Evolutionary conservation across 2,329 filamentous ascomycete genomes (phyloP), one percentile per base, ranked within the genome.

Genomic region (Fusarium globosum): DNA sequence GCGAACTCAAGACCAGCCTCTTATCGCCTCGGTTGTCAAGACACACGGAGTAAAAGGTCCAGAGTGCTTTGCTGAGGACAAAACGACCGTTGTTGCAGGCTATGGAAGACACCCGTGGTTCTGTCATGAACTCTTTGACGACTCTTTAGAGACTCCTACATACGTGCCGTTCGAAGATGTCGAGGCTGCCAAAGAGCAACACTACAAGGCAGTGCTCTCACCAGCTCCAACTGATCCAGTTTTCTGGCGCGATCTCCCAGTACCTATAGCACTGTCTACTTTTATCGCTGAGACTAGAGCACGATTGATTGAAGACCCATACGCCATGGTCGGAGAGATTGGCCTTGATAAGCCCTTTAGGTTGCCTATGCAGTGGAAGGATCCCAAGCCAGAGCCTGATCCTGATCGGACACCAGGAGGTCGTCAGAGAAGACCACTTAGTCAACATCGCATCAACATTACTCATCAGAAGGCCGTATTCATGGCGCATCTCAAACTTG

Each of bases 291-390:
- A 90, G 70, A 92, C 89, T 0, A 86, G 86, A 16, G 71, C 71
- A 2, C 85, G 89, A 20, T 84, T 95, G 1, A 75, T 86, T 21
- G 82, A 83, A 12, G 86, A 91, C 60, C 91, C 90, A 3, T 78
- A 87, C 3, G 91, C 92, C 1, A 85, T 95, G 3, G 84, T 95
- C 2, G 93, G 93, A 8, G 93, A 95, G 80, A 88, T 95, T 23
- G 93, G 93, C 0, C 79, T 95, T 3, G 93, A 95, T 79, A 92
- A 91, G 72, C 86, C 88, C 4, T 95, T 94, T 75, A 88, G 92
- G 5, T 86, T 95, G 35, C 93, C 93, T 0, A 84, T 87, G 76
- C 83, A 86, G 11, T 90, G 87, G 88, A 80, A 84, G 5, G 77
- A 65, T 1, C 63, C 45, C 0, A 68, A 4, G 16, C 63, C 65